A percentile compares a stretch with the other conserved stretches of the same genome.
phyloP scores from a whole-genome alignment of 2,329 filamentous ascomycete genomes.

The Sporothrix curviconia region DNA sequence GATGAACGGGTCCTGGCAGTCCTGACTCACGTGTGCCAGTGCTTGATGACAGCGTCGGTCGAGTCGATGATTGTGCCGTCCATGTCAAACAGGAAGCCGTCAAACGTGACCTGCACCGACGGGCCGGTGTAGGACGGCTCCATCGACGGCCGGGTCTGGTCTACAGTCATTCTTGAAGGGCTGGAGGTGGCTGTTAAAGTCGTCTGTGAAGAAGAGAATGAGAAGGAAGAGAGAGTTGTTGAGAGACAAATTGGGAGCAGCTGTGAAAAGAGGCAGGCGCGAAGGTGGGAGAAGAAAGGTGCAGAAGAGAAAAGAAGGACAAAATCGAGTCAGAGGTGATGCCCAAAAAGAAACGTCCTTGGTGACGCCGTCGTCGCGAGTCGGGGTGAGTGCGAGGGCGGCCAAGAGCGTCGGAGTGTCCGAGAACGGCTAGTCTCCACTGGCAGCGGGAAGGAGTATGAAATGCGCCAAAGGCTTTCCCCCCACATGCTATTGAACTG shows the following conservation, averaged over 20 bases:
- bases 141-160: neutral
- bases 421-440: slow-evolving; percentile 1
- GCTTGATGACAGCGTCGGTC: slow-evolving; percentile 67
- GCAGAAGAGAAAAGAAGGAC: too few species aligned
- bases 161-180: slow-evolving; percentile 13
- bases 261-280: too few species aligned
- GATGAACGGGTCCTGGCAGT: neutral
- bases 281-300: too few species aligned
- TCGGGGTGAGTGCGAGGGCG: neutral
- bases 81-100: slow-evolving; percentile 65
- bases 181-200: too few species aligned
- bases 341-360: neutral
- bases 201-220: too few species aligned
- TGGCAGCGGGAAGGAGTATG: neutral
- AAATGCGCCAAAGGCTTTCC: neutral
- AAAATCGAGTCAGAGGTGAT: too few species aligned
- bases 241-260: too few species aligned
- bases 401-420: slow-evolving; percentile 15
- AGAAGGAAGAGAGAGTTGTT: too few species aligned
- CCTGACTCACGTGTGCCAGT: slow-evolving; percentile 61
- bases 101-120: slow-evolving; percentile 42
- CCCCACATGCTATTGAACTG: neutral
- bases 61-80: slow-evolving; percentile 81
- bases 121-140: slow-evolving; percentile 30
- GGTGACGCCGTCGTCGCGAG: neutral